Conservation (phyloP, 352 stramenopile species). For the Stephanocyclus meneghinianus region DNA sequence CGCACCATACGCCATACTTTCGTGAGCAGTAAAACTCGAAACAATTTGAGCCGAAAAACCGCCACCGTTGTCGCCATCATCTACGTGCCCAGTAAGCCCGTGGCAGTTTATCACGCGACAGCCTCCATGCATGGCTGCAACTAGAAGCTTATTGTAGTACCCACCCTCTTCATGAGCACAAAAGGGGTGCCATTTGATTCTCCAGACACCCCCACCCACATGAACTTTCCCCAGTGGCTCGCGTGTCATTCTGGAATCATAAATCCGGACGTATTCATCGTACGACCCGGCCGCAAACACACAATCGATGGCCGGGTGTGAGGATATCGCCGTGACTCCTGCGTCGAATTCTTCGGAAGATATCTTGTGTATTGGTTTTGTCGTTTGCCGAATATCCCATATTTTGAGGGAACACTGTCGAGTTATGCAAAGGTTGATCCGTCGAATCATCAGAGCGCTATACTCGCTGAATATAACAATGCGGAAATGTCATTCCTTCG, state of each 20-base stretch:
- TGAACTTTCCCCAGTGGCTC: constrained; percentile 25
- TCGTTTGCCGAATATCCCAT: constrained; percentile 67
- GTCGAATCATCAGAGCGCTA: neutral
- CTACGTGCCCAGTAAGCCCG: constrained; percentile 14
- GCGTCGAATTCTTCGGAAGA: constrained; percentile 63
- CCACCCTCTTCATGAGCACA: constrained; percentile 8
- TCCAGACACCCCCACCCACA: constrained; percentile 78
- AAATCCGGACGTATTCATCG: constrained; percentile 72
- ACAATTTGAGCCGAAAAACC: constrained; percentile 25
- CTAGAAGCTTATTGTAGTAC: constrained; percentile 53
- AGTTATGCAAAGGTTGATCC: neutral
- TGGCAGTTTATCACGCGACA: constrained; percentile 61
- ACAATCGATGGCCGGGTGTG: constrained; percentile 53
- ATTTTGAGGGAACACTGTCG: constrained; percentile 61
- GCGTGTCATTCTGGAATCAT: constrained; percentile 60
- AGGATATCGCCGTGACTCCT: constrained; percentile 75
- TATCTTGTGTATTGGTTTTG: constrained; percentile 44
- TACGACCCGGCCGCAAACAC: constrained; percentile 76
- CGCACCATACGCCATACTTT: constrained; percentile 80
- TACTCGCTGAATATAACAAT: neutral
- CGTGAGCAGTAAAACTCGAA: constrained; percentile 70
- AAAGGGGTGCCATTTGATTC: constrained; percentile 79
- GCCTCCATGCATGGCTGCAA: constrained; percentile 81
- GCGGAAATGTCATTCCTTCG: neutral
- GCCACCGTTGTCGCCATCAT: neutral